Percentiles rank a stretch among this genome's conserved stretches.
These are phyloP conservation scores for Linum usitatissimum DNA, from an alignment of 345 rosid genomes.

Conservation along the genomic window DNA sequence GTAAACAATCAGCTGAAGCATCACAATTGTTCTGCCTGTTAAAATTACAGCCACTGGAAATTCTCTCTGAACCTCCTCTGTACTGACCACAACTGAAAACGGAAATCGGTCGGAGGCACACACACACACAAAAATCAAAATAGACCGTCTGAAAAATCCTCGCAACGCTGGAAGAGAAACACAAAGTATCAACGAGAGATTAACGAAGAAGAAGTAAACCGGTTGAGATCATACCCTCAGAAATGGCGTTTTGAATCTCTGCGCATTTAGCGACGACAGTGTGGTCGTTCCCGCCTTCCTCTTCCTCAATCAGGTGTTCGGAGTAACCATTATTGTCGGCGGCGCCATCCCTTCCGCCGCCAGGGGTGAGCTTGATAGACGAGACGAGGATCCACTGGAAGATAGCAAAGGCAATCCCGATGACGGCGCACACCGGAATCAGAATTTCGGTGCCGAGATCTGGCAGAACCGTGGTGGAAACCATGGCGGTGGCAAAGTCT, in stretches of 20 bases:
- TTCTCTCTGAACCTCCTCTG: too few species aligned
- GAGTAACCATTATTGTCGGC: conserved; percentile 34
- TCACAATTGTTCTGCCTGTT: too few species aligned
- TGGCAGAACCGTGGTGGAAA: conserved; percentile 35
- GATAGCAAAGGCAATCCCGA: conserved; percentile 67
- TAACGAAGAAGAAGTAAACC: too few species aligned
- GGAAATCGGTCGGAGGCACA: too few species aligned
- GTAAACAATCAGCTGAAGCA: too few species aligned
- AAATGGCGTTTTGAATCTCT: conserved; percentile 82
- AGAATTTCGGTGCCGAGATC: conserved; percentile 73
- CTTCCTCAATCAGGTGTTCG: conserved; percentile 83
- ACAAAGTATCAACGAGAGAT: too few species aligned
- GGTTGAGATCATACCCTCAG: conserved; percentile 37
- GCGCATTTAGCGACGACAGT: conserved; percentile 73
- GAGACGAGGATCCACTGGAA: conserved; percentile 75
- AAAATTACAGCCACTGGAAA: too few species aligned
- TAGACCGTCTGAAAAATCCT: too few species aligned
- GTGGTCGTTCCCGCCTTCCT: conserved; percentile 84
- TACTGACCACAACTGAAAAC: too few species aligned
- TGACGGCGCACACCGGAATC: conserved; percentile 66
- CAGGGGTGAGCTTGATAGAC: conserved; percentile 44
- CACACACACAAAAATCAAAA: too few species aligned
- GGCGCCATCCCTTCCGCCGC: conserved; percentile 14
- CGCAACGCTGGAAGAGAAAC: too few species aligned
- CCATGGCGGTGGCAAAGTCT: conserved; percentile 20